Base-by-base conservation (phyloP, 768 basidiomycete genomes). In the Xerocomus potaroensis region DNA sequence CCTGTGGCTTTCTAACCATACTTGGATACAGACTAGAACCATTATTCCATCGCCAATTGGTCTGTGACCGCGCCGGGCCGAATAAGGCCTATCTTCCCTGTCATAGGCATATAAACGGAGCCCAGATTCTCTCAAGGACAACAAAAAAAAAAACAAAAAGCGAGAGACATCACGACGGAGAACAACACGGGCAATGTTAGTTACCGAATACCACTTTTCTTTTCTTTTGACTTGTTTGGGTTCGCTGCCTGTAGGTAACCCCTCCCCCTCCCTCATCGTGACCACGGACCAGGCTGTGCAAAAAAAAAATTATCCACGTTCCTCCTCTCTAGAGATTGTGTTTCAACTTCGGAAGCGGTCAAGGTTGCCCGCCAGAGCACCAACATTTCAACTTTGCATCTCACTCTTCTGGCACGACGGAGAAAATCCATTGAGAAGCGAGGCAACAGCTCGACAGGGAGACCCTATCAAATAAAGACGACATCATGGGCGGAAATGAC, bases 241-340 rank as follows among this genome's bases (percentile, higher is more conserved):
- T 21, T 10, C 10, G 15, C 31, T 31, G 18, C 10, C 12, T 37
- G 31, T 14, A 37, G 21, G 19, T 19, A 12, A 6, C 21, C 36
- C 19, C 19, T n/a, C n/a, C n/a, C n/a, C n/a, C n/a, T n/a, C n/a
- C n/a, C n/a, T n/a, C n/a, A 29, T 30, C 41, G 40, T 30, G 53
- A 51, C 36, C 36, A 51, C 24, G 72, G 71, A n/a, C 72, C 72
- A 10, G 6, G 53, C 66, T 64, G n/a, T n/a, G n/a, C n/a, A n/a
- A n/a, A 49, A 57, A 73, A 80, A 37, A 10, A 8, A 81, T 19
- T 80, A 51, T 84, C 76, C 41, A 86, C 83, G 49, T 73, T 73
- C 32, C 26, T 72, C 66, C 51, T 80, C 70, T 15, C 80, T 81
- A 8, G 76, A 76, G 31, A 80, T 62, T 19, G 86, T 72, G 59